Base-by-base conservation (phyloP, 2,329 filamentous ascomycete genomes). In the Ilyonectria robusta region DNA sequence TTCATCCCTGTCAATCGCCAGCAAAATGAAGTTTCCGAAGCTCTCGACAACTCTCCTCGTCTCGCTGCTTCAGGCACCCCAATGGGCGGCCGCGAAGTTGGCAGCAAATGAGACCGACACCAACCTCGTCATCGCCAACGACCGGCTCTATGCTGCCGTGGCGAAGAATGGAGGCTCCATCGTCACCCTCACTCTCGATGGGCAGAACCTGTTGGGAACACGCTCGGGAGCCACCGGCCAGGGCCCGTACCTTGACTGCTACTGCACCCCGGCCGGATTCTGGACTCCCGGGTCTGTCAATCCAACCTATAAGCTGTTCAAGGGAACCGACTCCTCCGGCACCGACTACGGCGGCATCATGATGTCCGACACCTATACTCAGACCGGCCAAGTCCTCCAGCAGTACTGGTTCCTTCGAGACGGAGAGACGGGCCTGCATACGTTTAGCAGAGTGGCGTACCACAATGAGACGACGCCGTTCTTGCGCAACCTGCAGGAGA, bases 351-450 rank as follows among this genome's bases (percentile, higher is more conserved):
- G 84, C 4, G 88, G 89, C 2, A 84, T 91, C 35, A 82, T 86
- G 47, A 86, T 91, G 83, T 86, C 85, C 53, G 88, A 91, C 65
- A 86, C 83, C 0, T 91, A 89, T 72, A 81, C 84, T 0, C 80
- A 83, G 0, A 90, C 88, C 0, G 88, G 88, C 2, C 88, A 91
- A 72, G 73, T 86, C 6, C 80, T 92, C 17, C 85, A 91, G 72
- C 89, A 91, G 72, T 91, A 91, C 76, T 91, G 88, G 87, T 91
- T 91, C 70, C 78, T 91, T 3, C 81, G 87, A 11, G 88, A 90
- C 50, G 86, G 86, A 1, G 89, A 92, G 75, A 91, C 89, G 0
- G 89, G 89, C 0, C 76, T 91, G 40, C 89, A 91, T 72, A 86
- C 84, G 0, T 91, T 91, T 77, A 87, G 84, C 64, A 84, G 88